Evolutionary conservation across 441 rosid species (phyloP), one percentile per base, ranked within the genome.

Genomic region (Adansonia rubrostipa): DNA sequence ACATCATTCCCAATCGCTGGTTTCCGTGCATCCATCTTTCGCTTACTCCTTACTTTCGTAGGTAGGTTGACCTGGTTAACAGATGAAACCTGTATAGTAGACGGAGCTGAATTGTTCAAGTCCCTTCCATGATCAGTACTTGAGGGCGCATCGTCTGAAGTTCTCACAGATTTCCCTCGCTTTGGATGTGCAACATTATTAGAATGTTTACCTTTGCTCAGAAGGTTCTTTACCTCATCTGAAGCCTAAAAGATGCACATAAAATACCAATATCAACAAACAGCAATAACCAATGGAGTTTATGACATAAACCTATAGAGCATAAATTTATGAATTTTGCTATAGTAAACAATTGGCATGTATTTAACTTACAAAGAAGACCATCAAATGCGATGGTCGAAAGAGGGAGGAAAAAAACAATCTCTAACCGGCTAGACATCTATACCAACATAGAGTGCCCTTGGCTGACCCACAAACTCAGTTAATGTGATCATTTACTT

Each of bases 151-250:
- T 66, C 78, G 44, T 85, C 89, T 61, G 78, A 80, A 82, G 85
- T 61, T 79, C 86, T 85, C 75, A 71, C 65, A 74, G 81, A 80
- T 85, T 87, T 88, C 83, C 80, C 85, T 81, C 80, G 86, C 80
- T 86, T 81, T 53, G 88, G 51, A 75, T 74, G 83, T 57, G 87
- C 80, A 82, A 73, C 70, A 87, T 80, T 87, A 51, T 79, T 66
- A 47, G 86, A 80, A 65, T 84, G 80, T 83, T 91, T 93, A 50
- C 89, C 92, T 87, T 87, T 88, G 80, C 82, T 85, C 70, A 75
- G 62, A 77, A 85, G 77, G 82, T 82, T 86, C 70, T 75, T 87
- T 71, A 60, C 85, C 81, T 86, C 94, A 76, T 80, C 81, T 63
- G 84, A 79, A 80, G 80, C 88, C 97, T 93, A 81, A 63, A 87